Evolutionary conservation across 2,329 filamentous ascomycete species (phyloP).

Genomic region (Diaporthe caulivora): DNA sequence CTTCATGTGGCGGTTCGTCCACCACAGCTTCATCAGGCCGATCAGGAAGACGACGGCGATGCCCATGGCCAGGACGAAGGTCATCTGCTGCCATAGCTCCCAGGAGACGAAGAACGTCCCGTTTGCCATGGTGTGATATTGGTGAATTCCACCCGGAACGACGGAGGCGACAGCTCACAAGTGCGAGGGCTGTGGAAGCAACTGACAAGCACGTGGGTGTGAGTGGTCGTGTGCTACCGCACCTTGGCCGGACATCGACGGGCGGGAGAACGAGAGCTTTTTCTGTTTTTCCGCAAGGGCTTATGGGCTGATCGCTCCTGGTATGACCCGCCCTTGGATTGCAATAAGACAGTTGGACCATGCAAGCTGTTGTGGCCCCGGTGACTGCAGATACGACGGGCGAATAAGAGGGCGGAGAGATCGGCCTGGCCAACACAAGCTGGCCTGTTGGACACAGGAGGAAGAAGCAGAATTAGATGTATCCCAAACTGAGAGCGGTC

Average conservation of each 20-base stretch:
- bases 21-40: conserved; percentile 77
- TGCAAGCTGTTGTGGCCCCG: conserved; percentile 21
- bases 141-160: not conserved
- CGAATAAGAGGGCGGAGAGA: conserved; percentile 10
- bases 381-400: conserved; percentile 39
- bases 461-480: conserved; percentile 5
- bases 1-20: conserved; percentile 66
- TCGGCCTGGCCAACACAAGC: not conserved
- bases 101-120: conserved; percentile 74
- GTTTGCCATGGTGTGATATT: conserved; percentile 50
- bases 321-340: not conserved
- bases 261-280: not conserved
- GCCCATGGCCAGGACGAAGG: conserved; percentile 80
- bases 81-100: conserved; percentile 91
- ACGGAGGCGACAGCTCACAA: not conserved
- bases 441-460: conserved; percentile 3
- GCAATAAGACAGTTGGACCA: conserved; percentile 8
- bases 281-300: not conserved
- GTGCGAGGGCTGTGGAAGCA: not conserved
- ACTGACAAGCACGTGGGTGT: conserved; percentile 8
- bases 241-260: not conserved
- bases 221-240: conserved; percentile 13
- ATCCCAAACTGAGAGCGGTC: not conserved
- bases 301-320: not conserved
- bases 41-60: conserved; percentile 78